These are phyloP conservation scores for Nidularia pulvinata DNA, from an alignment of 768 basidiomycete species.

Conservation along the genomic window DNA sequence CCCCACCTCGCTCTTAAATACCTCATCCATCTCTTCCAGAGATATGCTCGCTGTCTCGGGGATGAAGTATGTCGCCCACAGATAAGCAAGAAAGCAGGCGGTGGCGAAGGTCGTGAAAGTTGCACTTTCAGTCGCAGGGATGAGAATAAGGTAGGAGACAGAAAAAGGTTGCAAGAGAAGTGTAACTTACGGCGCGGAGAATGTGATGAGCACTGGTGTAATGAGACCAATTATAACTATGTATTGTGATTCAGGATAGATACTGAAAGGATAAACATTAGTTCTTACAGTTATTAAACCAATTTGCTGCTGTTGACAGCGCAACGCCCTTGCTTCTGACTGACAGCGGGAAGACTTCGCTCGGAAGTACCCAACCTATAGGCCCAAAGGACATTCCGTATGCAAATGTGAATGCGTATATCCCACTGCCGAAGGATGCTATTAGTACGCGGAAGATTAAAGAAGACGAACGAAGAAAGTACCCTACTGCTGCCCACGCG, in stretches of 20 bases:
- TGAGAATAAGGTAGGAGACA: too few relatives aligned
- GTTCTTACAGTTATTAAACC: constrained; percentile 75
- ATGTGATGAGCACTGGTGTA: constrained; percentile 65
- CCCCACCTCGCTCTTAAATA: constrained; percentile 63
- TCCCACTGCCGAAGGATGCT: too few relatives aligned
- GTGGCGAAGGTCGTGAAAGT: constrained; percentile 71
- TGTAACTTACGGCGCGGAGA: constrained; percentile 55
- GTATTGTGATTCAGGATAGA: not conserved
- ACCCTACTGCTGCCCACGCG: constrained; percentile 74
- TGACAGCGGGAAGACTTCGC: constrained; percentile 81
- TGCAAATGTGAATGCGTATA: constrained; percentile 76
- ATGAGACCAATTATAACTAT: constrained; percentile 76
- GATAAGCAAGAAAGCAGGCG: constrained; percentile 64
- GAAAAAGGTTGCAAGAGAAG: not conserved
- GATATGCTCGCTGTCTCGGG: constrained; percentile 81
- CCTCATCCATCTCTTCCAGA: constrained; percentile 72
- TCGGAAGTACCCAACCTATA: constrained; percentile 82
- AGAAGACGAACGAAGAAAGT: too few relatives aligned
- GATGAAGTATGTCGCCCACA: constrained; percentile 70
- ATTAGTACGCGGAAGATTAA: too few relatives aligned
- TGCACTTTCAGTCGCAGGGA: constrained; percentile 29
- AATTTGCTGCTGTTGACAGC: constrained; percentile 83
- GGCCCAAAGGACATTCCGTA: constrained; percentile 83
- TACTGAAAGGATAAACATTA: not conserved
- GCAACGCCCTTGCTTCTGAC: constrained; percentile 83